These are phyloP conservation scores for Suillus fuscotomentosus DNA, from an alignment of 768 basidiomycete species.

Conservation along the genomic window DNA sequence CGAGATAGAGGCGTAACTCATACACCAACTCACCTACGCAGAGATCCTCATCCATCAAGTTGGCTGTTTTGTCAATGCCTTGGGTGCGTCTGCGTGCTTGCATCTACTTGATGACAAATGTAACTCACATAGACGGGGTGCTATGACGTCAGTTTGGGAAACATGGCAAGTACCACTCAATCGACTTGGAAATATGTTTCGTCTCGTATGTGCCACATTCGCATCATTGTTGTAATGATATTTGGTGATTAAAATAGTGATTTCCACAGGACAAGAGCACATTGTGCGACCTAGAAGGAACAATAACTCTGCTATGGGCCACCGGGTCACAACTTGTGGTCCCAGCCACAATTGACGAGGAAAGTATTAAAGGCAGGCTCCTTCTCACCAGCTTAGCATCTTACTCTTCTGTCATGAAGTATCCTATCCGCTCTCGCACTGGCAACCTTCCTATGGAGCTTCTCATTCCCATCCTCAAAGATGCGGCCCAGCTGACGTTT, in stretches of 20 bases:
- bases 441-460: slow-evolving; percentile 34
- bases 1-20: too few species aligned
- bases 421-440: slow-evolving; percentile 13
- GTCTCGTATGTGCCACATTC: background rate
- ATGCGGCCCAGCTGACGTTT: slow-evolving; percentile 27
- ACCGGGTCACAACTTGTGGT: background rate
- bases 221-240: background rate
- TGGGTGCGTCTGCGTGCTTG: too few species aligned
- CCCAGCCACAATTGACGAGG: background rate
- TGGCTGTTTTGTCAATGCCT: too few species aligned
- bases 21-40: too few species aligned
- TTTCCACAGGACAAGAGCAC: background rate
- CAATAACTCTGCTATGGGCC: background rate
- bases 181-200: background rate
- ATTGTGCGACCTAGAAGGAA: background rate
- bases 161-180: background rate
- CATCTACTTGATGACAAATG: too few species aligned
- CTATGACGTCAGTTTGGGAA: too few species aligned
- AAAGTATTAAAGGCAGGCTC: background rate
- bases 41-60: too few species aligned
- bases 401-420: background rate
- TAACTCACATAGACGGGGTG: too few species aligned
- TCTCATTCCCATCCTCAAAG: slow-evolving; percentile 28
- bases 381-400: background rate
- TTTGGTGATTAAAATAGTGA: background rate